These are phyloP conservation scores for Cubamyces sp. DNA, from an alignment of 768 basidiomycete species.

Conservation along the genomic window DNA sequence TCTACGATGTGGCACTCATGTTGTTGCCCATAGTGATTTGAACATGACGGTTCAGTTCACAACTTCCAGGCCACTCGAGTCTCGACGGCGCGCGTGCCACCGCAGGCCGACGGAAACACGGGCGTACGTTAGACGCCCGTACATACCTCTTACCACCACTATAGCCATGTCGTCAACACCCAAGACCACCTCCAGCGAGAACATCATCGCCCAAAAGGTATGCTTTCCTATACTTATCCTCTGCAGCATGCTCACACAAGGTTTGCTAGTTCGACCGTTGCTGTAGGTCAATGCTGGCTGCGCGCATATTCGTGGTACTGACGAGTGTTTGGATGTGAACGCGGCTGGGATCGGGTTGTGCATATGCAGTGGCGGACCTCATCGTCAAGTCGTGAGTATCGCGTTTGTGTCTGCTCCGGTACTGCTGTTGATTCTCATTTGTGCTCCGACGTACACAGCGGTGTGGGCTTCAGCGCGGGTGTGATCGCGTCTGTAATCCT, in stretches of 20 bases:
- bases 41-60: not conserved
- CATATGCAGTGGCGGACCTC: slow-evolving; percentile 66
- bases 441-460: slow-evolving; percentile 46
- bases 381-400: slow-evolving; percentile 81
- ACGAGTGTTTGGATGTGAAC: not conserved
- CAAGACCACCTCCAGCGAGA: slow-evolving; percentile 83
- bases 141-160: slow-evolving; percentile 11
- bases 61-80: not conserved
- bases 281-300: slow-evolving; percentile 51
- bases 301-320: not conserved
- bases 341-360: not conserved
- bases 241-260: no score
- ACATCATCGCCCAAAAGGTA: slow-evolving; percentile 89
- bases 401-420: not conserved
- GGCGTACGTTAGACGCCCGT: not conserved
- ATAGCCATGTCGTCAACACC: slow-evolving; percentile 47
- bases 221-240: not conserved
- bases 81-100: not conserved
- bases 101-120: not conserved
- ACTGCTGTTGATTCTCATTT: no score
- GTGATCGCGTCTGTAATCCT: slow-evolving; percentile 88
- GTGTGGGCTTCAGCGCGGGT: slow-evolving; percentile 87
- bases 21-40: no score
- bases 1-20: no score
- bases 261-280: slow-evolving; percentile 80